Percentiles rank a stretch among this genome's conserved stretches.
Evolutionary conservation across 495 filamentous ascomycete genomes (phyloP).

Genomic region (Podospora pseudocomata): DNA sequence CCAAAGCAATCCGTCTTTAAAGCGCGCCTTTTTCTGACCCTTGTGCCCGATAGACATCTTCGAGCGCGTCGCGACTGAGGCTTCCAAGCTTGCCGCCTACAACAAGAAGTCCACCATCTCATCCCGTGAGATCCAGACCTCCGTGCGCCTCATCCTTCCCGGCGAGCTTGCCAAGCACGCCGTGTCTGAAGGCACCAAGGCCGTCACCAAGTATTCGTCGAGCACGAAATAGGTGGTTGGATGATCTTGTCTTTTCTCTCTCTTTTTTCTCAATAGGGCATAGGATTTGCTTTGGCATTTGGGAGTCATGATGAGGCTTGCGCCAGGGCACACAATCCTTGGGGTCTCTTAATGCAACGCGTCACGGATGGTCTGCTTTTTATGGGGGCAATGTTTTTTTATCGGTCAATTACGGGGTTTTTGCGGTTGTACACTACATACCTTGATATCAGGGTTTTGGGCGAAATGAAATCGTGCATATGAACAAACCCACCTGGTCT

Average conservation of each 20-base stretch:
- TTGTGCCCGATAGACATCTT: constrained; percentile 72
- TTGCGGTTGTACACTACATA: constrained; percentile 75
- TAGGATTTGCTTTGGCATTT: constrained; percentile 52
- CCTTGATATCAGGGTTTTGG: constrained; percentile 58
- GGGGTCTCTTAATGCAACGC: constrained; percentile 71
- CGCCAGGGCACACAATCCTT: constrained; percentile 60
- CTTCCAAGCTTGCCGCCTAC: constrained; percentile 97
- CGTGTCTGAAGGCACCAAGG: constrained; percentile 99
- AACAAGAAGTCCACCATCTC: constrained; percentile 99
- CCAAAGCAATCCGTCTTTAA: not conserved
- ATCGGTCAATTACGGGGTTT: constrained; percentile 58
- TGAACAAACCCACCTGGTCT: constrained; percentile 42
- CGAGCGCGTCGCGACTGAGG: constrained; percentile 98
- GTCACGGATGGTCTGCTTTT: constrained; percentile 84
- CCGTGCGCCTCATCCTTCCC: constrained; percentile 94
- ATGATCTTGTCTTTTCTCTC: constrained; percentile 40
- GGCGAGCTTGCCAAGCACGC: constrained; percentile 99
- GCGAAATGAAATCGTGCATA: constrained; percentile 61
- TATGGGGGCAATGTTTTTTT: constrained; percentile 71
- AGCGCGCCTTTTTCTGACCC: constrained; percentile 31
- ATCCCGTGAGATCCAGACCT: constrained; percentile 98
- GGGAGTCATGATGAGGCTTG: constrained; percentile 58
- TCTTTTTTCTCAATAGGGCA: constrained; percentile 46
- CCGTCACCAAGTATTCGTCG: constrained; percentile 99
- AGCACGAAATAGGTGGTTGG: constrained; percentile 82